Conservation (phyloP, 805 yeast genomes). For the Ogataea saltuana region DNA sequence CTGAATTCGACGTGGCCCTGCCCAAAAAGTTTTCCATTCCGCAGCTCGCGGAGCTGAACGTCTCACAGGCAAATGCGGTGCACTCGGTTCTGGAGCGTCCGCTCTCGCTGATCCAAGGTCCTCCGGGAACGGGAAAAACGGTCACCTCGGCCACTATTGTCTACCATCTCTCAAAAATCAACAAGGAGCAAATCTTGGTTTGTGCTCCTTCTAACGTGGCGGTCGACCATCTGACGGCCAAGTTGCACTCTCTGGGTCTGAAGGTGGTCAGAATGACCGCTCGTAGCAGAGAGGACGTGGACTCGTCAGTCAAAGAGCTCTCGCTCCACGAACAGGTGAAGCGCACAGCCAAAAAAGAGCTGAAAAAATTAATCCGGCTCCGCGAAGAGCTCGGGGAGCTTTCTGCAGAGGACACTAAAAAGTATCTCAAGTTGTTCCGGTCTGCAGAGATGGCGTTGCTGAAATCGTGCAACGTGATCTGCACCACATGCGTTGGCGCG, state of each 20-base stretch:
- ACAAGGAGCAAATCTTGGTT: slow-evolving; percentile 68
- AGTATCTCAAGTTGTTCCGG: slow-evolving; percentile 43
- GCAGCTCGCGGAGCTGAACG: slow-evolving; percentile 68
- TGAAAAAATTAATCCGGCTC: slow-evolving; percentile 57
- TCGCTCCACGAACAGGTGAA: slow-evolving; percentile 57
- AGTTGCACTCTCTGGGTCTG: slow-evolving; percentile 68
- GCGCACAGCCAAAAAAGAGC: slow-evolving; percentile 50
- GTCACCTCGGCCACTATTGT: slow-evolving; percentile 89
- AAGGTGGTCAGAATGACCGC: slow-evolving; percentile 80
- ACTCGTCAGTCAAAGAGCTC: slow-evolving; percentile 56
- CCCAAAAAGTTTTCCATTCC: slow-evolving; percentile 66
- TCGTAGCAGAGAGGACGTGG: slow-evolving; percentile 77
- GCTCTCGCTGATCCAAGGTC: slow-evolving; percentile 85
- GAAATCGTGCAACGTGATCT: slow-evolving; percentile 69
- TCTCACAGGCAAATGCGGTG: slow-evolving; percentile 80
- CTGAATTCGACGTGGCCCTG: slow-evolving; percentile 59
- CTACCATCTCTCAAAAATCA: slow-evolving; percentile 66
- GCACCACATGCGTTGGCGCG: slow-evolving; percentile 92
- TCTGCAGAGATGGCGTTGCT: slow-evolving; percentile 52
- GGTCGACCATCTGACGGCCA: slow-evolving; percentile 83
- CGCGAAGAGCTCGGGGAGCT: slow-evolving; percentile 72
- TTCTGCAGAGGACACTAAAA: slow-evolving; percentile 51
- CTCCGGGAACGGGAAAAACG: slow-evolving; percentile 96
- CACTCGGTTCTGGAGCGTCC: slow-evolving; percentile 67
- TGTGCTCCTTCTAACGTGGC: slow-evolving; percentile 81